Conservation (phyloP, 306 rosid species). For the Ziziphus jujuba region DNA sequence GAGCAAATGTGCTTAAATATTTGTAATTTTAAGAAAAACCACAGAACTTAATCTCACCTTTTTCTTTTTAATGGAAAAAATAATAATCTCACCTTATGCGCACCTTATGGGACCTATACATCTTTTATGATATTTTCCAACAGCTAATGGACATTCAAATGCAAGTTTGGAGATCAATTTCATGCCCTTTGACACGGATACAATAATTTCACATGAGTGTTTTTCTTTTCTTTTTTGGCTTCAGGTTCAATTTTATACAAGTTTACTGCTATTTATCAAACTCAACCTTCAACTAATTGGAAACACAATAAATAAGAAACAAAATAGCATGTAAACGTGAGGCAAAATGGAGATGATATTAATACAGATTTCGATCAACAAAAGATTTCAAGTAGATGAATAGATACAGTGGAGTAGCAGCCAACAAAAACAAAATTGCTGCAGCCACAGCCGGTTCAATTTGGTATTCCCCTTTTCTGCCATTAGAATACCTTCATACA, state of each 20-base stretch:
- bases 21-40: no score
- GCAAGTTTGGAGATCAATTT: no score
- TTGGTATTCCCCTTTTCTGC: constrained; percentile 8
- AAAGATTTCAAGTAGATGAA: constrained; percentile 12
- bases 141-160: no score
- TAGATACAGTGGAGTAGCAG: constrained; percentile 35
- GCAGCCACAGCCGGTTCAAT: constrained; percentile 39
- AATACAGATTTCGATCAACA: not conserved
- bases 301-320: constrained; percentile 11
- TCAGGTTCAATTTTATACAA: no score
- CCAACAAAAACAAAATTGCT: constrained; percentile 53
- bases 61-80: no score
- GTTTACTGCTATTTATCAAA: constrained; percentile 71
- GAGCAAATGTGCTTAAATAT: not conserved
- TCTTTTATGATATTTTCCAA: no score
- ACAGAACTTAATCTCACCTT: no score
- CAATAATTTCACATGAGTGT: no score
- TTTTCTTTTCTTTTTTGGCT: no score
- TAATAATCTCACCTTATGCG: no score
- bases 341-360: not conserved
- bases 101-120: no score
- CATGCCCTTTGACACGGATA: no score
- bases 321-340: not conserved
- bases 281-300: constrained; percentile 55
- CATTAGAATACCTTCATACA: constrained; percentile 2